Evolutionary conservation across 2,329 filamentous ascomycete species (phyloP).

Genomic region (Stagonosporopsis tanaceti): DNA sequence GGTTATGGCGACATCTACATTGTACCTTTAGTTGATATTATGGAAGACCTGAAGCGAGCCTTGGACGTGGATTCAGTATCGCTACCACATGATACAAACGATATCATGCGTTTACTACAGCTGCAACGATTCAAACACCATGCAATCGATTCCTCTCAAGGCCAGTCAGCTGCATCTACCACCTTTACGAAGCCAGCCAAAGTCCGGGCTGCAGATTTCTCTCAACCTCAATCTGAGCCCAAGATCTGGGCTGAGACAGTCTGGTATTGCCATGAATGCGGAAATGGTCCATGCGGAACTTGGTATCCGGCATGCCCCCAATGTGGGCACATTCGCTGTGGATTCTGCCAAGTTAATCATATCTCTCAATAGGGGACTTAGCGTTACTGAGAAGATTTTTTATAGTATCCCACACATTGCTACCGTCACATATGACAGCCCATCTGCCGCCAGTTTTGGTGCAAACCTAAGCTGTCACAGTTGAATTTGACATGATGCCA

Average conservation of each 20-base stretch:
- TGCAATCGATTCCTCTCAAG: neutral
- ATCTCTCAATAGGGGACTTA: neutral
- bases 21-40: constrained; percentile 15
- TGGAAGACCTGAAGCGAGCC: constrained; percentile 8
- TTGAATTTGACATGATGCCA: too few relatives aligned
- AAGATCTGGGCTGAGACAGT: too few relatives aligned
- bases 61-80: neutral
- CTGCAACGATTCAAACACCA: neutral
- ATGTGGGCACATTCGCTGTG: neutral
- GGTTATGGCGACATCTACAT: constrained; percentile 13
- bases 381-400: too few relatives aligned
- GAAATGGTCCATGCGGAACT: neutral
- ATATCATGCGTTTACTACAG: neutral
- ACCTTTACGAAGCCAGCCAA: neutral
- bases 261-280: neutral
- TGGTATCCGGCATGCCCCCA: neutral
- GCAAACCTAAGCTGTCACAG: too few relatives aligned
- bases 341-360: neutral
- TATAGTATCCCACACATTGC: too few relatives aligned
- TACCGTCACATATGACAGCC: too few relatives aligned
- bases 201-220: too few relatives aligned
- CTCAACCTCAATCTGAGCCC: too few relatives aligned
- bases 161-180: too few relatives aligned
- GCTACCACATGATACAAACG: neutral
- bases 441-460: too few relatives aligned